Base-by-base conservation (phyloP, 1,284 basidiomycete genomes). In the Neotropicomus parvogracilis region DNA sequence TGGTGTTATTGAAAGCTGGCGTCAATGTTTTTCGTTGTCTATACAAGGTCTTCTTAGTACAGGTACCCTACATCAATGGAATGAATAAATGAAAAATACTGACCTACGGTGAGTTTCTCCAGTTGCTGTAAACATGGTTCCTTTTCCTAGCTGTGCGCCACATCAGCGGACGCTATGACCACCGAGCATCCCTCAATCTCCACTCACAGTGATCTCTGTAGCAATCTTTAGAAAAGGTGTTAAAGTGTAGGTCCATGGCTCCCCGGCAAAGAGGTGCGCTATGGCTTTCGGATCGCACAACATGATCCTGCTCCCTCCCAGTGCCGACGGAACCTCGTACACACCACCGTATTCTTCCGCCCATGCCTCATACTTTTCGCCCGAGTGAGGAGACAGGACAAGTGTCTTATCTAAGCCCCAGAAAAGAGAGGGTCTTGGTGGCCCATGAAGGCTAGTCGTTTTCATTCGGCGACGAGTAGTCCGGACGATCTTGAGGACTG, bases 241-340 rank as follows among this genome's bases (percentile, higher is more conserved):
- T 46, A 72, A 66, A 2, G 72, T 66, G 57, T 82, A 83, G 0
- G 49, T 70, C 21, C 66, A 72, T 0, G 78, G 77, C 48, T 82
- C 79, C 50, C 67, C 72, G 1, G 73, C 65, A 55, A 78, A 79
- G 53, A 81, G 77, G 54, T 82, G 76, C 1, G 72, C 63, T 26
- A 77, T 68, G 0, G 80, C 80, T 57, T 75, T 79, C 0, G 80
- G 74, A 55, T 83, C 81, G 37, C 69, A 70, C n/a, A 84, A 57
- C 6, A 81, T 59, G 7, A 81, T 63, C 17, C 65, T 60, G 4
- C 57, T 64, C 0, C 63, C 59, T 3, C 79, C 79, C 7, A 83
- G 59, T 0, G 64, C 57, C 0, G 64, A 65, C 3, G 78, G 75
- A 8, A 24, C 24, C 8, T 24, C 24, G 24, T 24, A 24, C 24